Conservation (phyloP, 2,329 filamentous ascomycete species). For the Beauveria brongniartii region DNA sequence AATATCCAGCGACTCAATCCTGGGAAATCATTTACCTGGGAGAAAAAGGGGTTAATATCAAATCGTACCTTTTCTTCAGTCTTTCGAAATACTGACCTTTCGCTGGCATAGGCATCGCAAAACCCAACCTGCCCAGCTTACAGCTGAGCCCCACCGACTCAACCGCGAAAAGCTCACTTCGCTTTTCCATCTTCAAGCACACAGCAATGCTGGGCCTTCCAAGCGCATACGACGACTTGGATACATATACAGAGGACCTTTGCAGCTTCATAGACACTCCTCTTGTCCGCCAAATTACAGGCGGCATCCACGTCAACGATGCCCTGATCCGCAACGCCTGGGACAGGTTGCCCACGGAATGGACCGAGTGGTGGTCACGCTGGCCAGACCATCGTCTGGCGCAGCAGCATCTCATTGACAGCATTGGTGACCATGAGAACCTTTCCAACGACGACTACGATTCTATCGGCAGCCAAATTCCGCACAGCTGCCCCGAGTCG, state of each 20-base stretch:
- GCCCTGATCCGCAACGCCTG: slow-evolving; percentile 23
- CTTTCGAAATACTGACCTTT: no score
- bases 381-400: slow-evolving; percentile 22
- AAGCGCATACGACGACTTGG: slow-evolving; percentile 12
- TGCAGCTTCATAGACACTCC: slow-evolving; percentile 19
- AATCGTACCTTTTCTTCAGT: no score
- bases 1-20: no score
- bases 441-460: not conserved
- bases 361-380: slow-evolving; percentile 23
- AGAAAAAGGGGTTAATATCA: no score
- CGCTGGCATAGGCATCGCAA: no score
- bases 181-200: not conserved
- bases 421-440: slow-evolving; percentile 16
- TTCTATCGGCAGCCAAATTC: no score
- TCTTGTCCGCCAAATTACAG: slow-evolving; percentile 24
- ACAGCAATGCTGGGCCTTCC: slow-evolving; percentile 14
- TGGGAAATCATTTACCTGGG: no score
- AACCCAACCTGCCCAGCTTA: not conserved
- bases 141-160: not conserved
- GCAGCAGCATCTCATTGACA: slow-evolving; percentile 23
- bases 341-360: slow-evolving; percentile 21
- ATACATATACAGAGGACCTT: slow-evolving; percentile 18
- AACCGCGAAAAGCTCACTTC: not conserved
- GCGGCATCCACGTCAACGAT: slow-evolving; percentile 28
- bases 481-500: slow-evolving; percentile 15